Evolutionary conservation across 225 moss, liverwort and hornwort genomes (phyloP).

Genomic region (Rhytidiadelphus loreus): DNA sequence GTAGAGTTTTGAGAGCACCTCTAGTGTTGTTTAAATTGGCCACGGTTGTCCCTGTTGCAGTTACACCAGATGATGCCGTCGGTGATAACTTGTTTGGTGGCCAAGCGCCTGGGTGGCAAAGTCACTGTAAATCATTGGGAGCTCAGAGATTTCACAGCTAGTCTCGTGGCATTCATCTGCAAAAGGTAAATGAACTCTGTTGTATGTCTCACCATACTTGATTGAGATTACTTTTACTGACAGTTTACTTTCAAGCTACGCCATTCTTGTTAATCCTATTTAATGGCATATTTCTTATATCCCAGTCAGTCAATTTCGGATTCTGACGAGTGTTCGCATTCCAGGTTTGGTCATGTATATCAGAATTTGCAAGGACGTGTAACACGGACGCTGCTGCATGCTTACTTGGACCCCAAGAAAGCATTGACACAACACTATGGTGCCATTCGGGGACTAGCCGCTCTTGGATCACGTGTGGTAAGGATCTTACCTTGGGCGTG

Average conservation of each 20-base stretch:
- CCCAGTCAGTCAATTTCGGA: neutral
- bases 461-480: constrained; percentile 91
- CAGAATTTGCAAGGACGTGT: constrained; percentile 88
- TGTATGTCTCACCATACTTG: neutral
- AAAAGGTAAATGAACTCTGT: constrained; percentile 40
- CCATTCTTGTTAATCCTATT: neutral
- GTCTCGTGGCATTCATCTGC: constrained; percentile 89
- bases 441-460: constrained; percentile 81
- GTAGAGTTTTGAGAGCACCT: neutral
- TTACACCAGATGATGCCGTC: constrained; percentile 98
- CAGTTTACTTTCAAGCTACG: neutral
- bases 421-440: constrained; percentile 97
- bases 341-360: constrained; percentile 92
- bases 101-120: constrained; percentile 90
- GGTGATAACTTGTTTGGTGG: constrained; percentile 95
- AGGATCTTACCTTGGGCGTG: neutral
- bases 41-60: constrained; percentile 25
- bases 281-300: neutral
- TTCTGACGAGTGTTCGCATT: neutral
- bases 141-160: constrained; percentile 95
- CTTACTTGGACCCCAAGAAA: constrained; percentile 91
- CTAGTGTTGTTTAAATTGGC: neutral
- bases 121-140: constrained; percentile 92
- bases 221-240: neutral
- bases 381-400: constrained; percentile 69